These are phyloP conservation scores for Pezicula radicicola DNA, from an alignment of 2,329 filamentous ascomycete species.

Conservation along the genomic window DNA sequence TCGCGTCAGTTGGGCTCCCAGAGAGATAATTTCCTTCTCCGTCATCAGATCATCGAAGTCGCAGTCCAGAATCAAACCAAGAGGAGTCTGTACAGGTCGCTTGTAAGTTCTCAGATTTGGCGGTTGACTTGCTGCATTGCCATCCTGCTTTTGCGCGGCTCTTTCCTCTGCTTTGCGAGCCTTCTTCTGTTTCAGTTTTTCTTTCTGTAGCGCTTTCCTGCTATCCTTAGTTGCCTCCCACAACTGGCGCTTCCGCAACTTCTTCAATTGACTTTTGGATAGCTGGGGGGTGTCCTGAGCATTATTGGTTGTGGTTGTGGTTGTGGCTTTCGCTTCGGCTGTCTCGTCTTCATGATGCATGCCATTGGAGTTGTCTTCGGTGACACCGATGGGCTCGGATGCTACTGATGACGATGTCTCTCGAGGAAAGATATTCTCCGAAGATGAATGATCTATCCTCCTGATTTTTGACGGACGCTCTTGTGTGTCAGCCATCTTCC, in stretches of 20 bases:
- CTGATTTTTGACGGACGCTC: conserved; percentile 27
- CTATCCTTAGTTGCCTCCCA: conserved; percentile 72
- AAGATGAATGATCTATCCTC: conserved; percentile 14
- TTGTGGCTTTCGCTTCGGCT: neutral
- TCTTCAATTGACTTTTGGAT: conserved; percentile 87
- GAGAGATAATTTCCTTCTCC: conserved; percentile 79
- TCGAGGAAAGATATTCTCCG: neutral
- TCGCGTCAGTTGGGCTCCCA: conserved; percentile 80
- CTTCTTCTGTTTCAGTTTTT: conserved; percentile 47
- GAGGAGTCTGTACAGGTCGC: conserved; percentile 57
- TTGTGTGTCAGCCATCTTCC: conserved; percentile 23
- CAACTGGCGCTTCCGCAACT: conserved; percentile 64
- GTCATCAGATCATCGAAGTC: conserved; percentile 89
- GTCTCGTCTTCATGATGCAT: conserved; percentile 2
- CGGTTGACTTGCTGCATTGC: conserved; percentile 23
- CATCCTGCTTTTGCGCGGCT: conserved; percentile 40
- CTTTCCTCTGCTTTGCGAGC: conserved; percentile 44
- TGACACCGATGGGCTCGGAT: neutral
- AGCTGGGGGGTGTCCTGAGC: conserved; percentile 33
- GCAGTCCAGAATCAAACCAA: conserved; percentile 86
- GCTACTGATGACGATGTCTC: conserved; percentile 1
- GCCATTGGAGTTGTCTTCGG: neutral
- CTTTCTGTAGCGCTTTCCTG: conserved; percentile 50
- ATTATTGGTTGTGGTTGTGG: neutral
- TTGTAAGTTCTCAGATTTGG: conserved; percentile 7